Percentiles rank a stretch among this genome's conserved stretches.
Conservation (phyloP, 768 basidiomycete species). For the Lactifluus pinguis region DNA sequence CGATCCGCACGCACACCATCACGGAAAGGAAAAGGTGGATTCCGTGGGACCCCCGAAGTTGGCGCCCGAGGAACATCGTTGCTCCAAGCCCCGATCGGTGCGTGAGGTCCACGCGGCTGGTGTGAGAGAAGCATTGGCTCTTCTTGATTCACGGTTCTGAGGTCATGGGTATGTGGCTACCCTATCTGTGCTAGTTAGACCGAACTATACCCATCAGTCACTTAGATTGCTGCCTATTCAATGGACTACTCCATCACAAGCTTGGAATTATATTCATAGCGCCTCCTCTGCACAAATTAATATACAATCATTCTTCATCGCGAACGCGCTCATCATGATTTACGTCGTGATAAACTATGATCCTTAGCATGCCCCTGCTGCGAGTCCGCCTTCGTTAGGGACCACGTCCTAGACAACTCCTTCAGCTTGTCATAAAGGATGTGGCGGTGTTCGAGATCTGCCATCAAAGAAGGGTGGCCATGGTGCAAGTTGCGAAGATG, state of each 20-base stretch:
- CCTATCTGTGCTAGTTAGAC: not conserved
- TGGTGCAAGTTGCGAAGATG: constrained; percentile 38
- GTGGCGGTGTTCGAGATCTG: constrained; percentile 28
- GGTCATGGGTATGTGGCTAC: not conserved
- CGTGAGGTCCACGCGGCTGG: constrained; percentile 65
- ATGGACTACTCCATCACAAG: not conserved
- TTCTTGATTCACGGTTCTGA: constrained; percentile 47
- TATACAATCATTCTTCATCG: constrained; percentile 2
- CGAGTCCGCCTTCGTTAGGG: not conserved
- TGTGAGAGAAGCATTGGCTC: constrained; percentile 63
- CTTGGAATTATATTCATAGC: constrained; percentile 6
- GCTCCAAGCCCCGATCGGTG: constrained; percentile 44
- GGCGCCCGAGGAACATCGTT: constrained; percentile 53
- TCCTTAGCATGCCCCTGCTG: not conserved
- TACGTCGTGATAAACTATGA: not conserved
- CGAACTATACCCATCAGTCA: not conserved
- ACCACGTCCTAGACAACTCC: constrained; percentile 40
- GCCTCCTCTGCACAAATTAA: not conserved
- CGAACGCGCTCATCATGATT: not conserved
- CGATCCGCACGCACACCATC: constrained; percentile 47
- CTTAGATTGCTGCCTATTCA: not conserved
- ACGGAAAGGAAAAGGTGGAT: constrained; percentile 33
- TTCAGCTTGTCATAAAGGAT: constrained; percentile 33
- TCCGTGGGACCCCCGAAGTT: constrained; percentile 38
- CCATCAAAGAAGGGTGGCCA: constrained; percentile 17